Percentiles rank a stretch among this genome's conserved stretches.
These are phyloP conservation scores for Kodamaea arcana DNA, from an alignment of 1,139 yeast species.

Conservation along the genomic window DNA sequence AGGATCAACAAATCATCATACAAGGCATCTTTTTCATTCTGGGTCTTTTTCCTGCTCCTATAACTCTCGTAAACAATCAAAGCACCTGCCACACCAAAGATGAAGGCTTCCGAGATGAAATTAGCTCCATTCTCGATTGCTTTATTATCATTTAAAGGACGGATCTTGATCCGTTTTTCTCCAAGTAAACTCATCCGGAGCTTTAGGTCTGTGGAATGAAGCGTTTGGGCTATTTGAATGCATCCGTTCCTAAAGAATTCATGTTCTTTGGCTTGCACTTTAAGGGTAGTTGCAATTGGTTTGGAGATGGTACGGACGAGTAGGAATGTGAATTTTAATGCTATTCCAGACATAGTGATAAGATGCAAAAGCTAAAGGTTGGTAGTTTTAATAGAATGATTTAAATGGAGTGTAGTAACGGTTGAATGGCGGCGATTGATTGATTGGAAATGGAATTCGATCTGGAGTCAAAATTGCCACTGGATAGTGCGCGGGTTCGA, in stretches of 20 bases:
- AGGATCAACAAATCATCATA: constrained; percentile 65
- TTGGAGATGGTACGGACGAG: constrained; percentile 75
- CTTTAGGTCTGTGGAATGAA: constrained; percentile 64
- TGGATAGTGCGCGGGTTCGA: too few relatives aligned
- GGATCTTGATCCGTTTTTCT: constrained; percentile 50
- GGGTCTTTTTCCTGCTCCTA: constrained; percentile 64
- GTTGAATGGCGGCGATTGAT: too few relatives aligned
- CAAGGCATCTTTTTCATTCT: constrained; percentile 55
- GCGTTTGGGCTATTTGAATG: constrained; percentile 66
- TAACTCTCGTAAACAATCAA: constrained; percentile 71
- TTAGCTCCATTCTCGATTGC: constrained; percentile 86
- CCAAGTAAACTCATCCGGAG: constrained; percentile 65
- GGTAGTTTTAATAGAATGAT: too few relatives aligned
- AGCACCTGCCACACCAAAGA: constrained; percentile 76
- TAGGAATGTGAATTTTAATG: constrained; percentile 71
- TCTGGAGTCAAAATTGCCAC: too few relatives aligned
- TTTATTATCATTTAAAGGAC: constrained; percentile 80
- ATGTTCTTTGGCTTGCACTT: constrained; percentile 74
- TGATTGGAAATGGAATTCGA: too few relatives aligned
- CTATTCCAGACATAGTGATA: constrained; percentile 60
- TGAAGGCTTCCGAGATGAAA: constrained; percentile 70
- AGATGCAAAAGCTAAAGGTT: too few relatives aligned
- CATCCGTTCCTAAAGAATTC: constrained; percentile 60
- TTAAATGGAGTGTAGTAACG: too few relatives aligned
- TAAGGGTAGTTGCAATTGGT: constrained; percentile 72